Evolutionary conservation across 805 yeast genomes (phyloP).

Genomic region (Lipomyces yamanashiensis): DNA sequence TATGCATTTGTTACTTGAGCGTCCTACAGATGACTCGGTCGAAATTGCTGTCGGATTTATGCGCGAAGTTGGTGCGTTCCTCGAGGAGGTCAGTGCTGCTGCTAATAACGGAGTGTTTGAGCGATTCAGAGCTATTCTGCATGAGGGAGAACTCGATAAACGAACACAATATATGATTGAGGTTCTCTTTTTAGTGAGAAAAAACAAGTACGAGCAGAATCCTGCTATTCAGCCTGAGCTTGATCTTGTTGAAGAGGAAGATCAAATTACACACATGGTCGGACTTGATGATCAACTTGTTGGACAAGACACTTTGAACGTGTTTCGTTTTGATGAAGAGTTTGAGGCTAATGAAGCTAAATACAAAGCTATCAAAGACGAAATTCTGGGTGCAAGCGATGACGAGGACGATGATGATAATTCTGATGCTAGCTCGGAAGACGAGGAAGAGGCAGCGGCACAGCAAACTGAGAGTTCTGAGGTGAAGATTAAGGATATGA

Average conservation of each 20-base stretch:
- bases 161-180: conserved; percentile 56
- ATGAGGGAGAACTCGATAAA: conserved; percentile 54
- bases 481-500: conserved; percentile 61
- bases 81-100: conserved; percentile 51
- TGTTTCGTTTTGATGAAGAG: conserved; percentile 56
- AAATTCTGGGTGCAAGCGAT: conserved; percentile 52
- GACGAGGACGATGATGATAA: conserved; percentile 39
- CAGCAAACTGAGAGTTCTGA: conserved; percentile 35
- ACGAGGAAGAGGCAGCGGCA: conserved; percentile 35
- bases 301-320: conserved; percentile 54
- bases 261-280: conserved; percentile 59
- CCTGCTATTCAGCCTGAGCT: conserved; percentile 53
- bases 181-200: conserved; percentile 56
- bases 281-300: conserved; percentile 58
- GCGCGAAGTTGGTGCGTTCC: conserved; percentile 55
- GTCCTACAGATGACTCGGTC: conserved; percentile 60
- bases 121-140: conserved; percentile 62
- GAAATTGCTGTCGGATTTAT: conserved; percentile 59
- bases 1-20: conserved; percentile 52
- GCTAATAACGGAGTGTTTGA: conserved; percentile 62
- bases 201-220: conserved; percentile 49
- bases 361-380: conserved; percentile 52
- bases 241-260: conserved; percentile 68
- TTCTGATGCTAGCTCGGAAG: conserved; percentile 34
- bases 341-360: conserved; percentile 56